Conservation (phyloP, 164 flowering plant genomes). For the Malania oleifera region DNA sequence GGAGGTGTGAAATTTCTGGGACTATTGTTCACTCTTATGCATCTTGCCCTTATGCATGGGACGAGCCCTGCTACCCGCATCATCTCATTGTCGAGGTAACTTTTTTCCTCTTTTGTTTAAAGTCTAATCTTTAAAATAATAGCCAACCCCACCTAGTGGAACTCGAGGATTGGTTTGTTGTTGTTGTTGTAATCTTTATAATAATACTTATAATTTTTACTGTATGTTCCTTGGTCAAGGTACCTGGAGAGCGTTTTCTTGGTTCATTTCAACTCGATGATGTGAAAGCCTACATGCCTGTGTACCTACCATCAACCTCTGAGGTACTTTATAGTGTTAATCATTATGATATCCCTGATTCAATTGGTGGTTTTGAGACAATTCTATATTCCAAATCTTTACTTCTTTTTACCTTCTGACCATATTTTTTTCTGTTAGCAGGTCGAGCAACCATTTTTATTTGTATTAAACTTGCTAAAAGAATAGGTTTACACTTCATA, state of each 20-base stretch:
- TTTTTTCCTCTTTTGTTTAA: background rate
- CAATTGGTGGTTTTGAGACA: too few relatives aligned
- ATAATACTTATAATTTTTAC: too few relatives aligned
- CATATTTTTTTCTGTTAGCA: too few relatives aligned
- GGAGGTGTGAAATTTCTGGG: slow-evolving; percentile 79
- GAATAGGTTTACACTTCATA: too few relatives aligned
- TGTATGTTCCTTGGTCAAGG: slow-evolving; percentile 28
- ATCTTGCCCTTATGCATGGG: slow-evolving; percentile 93
- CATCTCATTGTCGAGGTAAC: slow-evolving; percentile 89
- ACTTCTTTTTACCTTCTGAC: too few relatives aligned
- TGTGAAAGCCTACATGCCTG: slow-evolving; percentile 52
- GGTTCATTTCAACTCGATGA: slow-evolving; percentile 84
- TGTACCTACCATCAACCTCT: slow-evolving; percentile 49
- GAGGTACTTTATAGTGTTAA: slow-evolving; percentile 43
- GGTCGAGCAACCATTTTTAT: too few relatives aligned
- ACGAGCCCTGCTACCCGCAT: slow-evolving; percentile 93
- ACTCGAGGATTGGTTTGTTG: too few relatives aligned
- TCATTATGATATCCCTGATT: background rate
- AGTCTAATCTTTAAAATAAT: background rate
- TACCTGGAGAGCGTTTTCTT: slow-evolving; percentile 78
- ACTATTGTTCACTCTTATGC: slow-evolving; percentile 71
- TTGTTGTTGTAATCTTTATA: too few relatives aligned
- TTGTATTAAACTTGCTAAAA: too few relatives aligned
- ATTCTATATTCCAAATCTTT: too few relatives aligned
- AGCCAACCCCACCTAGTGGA: too few relatives aligned